Evolutionary conservation across 345 rosid genomes (phyloP).

Genomic region (Crucihimalaya himalaica): DNA sequence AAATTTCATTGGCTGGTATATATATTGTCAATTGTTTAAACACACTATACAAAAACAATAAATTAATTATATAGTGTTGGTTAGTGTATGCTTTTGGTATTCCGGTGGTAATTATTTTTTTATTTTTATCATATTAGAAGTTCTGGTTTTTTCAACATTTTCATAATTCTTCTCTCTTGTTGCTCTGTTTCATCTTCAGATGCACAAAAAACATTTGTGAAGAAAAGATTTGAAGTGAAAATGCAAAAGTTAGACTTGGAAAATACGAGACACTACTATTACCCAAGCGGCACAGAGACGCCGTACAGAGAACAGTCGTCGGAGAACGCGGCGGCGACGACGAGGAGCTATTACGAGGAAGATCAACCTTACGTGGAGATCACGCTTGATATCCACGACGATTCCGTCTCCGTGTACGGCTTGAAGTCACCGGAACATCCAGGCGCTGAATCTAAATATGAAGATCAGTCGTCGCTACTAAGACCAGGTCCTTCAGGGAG

Average conservation of each 20-base stretch:
- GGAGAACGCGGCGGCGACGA: conserved; percentile 1
- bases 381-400: conserved; percentile 70
- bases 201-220: not conserved
- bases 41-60: not conserved
- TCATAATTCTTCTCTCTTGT: not conserved
- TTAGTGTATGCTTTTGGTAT: conserved; percentile 34
- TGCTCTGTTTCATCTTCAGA: not conserved
- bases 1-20: not conserved
- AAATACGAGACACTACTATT: conserved; percentile 21
- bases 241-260: conserved; percentile 37
- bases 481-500: conserved; percentile 55
- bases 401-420: conserved; percentile 77
- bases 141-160: conserved; percentile 10
- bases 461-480: conserved; percentile 62
- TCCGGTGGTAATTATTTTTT: not conserved
- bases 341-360: conserved; percentile 12
- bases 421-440: conserved; percentile 48
- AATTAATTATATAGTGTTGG: not conserved
- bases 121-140: not conserved
- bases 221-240: conserved; percentile 14
- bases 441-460: conserved; percentile 44
- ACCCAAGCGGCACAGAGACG: conserved; percentile 22
- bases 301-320: conserved; percentile 30
- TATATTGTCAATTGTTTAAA: not conserved
- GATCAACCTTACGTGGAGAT: conserved; percentile 69